Evolutionary conservation across 1,284 basidiomycete genomes (phyloP), one percentile per base, ranked within the genome.

Genomic region (Leccinum fallax): DNA sequence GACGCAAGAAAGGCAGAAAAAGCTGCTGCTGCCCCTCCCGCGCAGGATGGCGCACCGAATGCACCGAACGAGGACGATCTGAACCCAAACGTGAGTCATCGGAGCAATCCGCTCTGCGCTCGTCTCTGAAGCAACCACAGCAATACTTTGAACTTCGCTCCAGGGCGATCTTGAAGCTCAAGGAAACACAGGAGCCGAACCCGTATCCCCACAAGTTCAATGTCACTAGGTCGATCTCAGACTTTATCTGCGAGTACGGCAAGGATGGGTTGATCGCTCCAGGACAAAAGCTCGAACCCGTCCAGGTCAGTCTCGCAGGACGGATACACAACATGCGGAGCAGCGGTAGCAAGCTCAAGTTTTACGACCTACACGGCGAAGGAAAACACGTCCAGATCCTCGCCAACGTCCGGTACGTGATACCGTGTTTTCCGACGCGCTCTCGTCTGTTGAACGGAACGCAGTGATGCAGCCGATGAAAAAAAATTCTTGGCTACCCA

Each of bases 131-230:
- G 30, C 24, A n/a, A 9, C 11, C 58, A 48, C 67, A 97, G 94
- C 94, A 97, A 92, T 99, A 98, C 84, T 97, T 93, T 77, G 95
- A 98, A 77, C 82, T 95, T 67, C 89, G 97, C 69, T 92, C 89
- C 55, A 87, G 95, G 61, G 89, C 93, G 71, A 95, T 99, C 71
- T 86, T 89, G 69, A 88, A 89, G 70, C 85, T 99, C 63, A 90
- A 95, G 76, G 85, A 92, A 75, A 92, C 93, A 54, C 89, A 92
- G 76, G 79, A 86, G 34, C 95, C 94, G 5, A 94, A 97, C 75
- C 97, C 97, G 3, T 99, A 99, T 82, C 97, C 97, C 21, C 97
- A 99, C 89, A 99, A 99, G 86, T 99, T 99, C 82, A 78, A 97
- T 71, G 95, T 97, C 51, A 83, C 90, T 55, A 82, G 81, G 66